phyloP scores from a whole-genome alignment of 495 filamentous ascomycete genomes.

The Penicillium robsamsonii region DNA sequence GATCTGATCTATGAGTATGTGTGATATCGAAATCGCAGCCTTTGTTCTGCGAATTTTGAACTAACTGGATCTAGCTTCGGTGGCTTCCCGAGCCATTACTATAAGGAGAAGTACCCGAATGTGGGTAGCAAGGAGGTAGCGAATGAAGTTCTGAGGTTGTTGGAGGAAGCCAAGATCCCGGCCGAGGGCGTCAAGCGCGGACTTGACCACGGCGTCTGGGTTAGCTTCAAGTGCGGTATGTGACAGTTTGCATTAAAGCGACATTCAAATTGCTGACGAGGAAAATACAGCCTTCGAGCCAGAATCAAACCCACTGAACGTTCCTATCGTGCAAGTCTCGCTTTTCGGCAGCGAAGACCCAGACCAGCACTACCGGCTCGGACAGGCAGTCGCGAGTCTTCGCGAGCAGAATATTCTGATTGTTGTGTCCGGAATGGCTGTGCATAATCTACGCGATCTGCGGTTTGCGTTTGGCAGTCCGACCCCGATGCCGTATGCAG shows the following conservation, averaged over 20 bases:
- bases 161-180: conserved; percentile 60
- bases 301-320: conserved; percentile 67
- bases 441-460: conserved; percentile 77
- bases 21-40: not conserved
- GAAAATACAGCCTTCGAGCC: conserved; percentile 60
- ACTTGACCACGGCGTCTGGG: conserved; percentile 81
- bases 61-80: conserved; percentile 56
- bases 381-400: conserved; percentile 63
- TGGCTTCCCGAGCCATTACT: conserved; percentile 66
- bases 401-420: conserved; percentile 72
- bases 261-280: not conserved
- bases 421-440: conserved; percentile 81
- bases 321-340: conserved; percentile 80
- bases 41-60: not conserved
- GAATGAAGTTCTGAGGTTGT: conserved; percentile 58
- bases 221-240: conserved; percentile 62
- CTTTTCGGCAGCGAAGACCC: conserved; percentile 69
- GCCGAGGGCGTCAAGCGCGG: conserved; percentile 64
- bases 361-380: conserved; percentile 67
- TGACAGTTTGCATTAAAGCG: conserved; percentile 15
- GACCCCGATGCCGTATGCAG: conserved; percentile 60
- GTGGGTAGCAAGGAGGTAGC: conserved; percentile 66
- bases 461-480: conserved; percentile 45
- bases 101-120: conserved; percentile 65
- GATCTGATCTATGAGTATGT: conserved; percentile 80